Evolutionary conservation across 805 yeast genomes (phyloP), one percentile per base, ranked within the genome.

Genomic region (Scheffersomyces amazonensis): DNA sequence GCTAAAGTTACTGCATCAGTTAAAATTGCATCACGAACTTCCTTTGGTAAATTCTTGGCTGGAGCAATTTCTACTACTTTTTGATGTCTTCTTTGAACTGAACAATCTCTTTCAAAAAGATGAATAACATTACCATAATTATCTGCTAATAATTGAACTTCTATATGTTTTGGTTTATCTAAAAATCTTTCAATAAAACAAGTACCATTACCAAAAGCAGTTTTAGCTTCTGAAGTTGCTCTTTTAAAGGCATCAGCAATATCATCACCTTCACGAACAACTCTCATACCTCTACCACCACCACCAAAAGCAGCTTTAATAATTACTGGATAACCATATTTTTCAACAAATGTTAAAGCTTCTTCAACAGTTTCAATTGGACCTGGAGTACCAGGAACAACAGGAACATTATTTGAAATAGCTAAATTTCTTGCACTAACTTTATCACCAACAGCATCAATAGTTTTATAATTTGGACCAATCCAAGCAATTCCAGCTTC

Each of bases 231-330:
- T 32, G 96, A 85, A 21, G 84, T 80, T 24, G 98, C 98, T 68
- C 99, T 83, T 55, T 75, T 69, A 71, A 93, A 91, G 25, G 98
- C 97, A 61, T 91, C 97, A 32, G 61, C 83, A 42, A 91, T 79
- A 62, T 83, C 87, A 53, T 93, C 99, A 54, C 96, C 97, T 66
- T 91, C 96, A 57, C 95, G 76, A 32, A 91, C 99, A 36, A 91
- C 99, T 71, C 99, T 83, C 98, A 91, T 93, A 78, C 99, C 99
- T 70, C 98, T 82, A 60, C 99, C 99, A 75, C 99, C 99, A 70
- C 99, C 99, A 63, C 99, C 99, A 58, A 86, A 93, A 27, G 99
- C 99, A 33, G 99, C 99, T 69, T 91, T 91, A 69, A 91, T 89
- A 66, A 91, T 91, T 34, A 93, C 98, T 7, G 99, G 99, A 69